phyloP scores from a whole-genome alignment of 495 filamentous ascomycete genomes.

The Trichoderma virens region DNA sequence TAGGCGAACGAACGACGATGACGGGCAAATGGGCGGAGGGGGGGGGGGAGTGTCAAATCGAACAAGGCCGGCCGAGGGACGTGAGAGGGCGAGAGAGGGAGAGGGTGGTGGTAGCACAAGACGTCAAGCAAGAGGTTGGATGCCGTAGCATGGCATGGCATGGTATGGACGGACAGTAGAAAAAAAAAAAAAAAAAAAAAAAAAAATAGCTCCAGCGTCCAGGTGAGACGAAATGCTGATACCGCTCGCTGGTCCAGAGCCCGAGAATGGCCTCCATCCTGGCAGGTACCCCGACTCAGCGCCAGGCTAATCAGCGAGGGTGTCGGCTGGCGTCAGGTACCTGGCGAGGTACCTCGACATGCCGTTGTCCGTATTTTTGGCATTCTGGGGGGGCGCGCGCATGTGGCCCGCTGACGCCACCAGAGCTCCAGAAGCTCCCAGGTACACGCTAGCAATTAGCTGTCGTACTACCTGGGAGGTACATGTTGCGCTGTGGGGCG shows the following conservation, averaged over 20 bases:
- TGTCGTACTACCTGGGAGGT: not conserved
- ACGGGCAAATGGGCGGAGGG: not conserved
- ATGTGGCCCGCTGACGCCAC: slow-evolving; percentile 4
- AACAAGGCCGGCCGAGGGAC: not conserved
- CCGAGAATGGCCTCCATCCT: not conserved
- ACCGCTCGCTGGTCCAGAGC: not conserved
- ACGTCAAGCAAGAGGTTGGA: not conserved
- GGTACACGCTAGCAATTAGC: not conserved
- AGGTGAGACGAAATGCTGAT: slow-evolving; percentile 4
- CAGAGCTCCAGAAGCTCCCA: not conserved
- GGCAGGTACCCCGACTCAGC: not conserved
- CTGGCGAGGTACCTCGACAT: no score
- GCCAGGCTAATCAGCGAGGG: slow-evolving; percentile 2
- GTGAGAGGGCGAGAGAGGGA: not conserved
- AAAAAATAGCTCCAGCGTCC: not conserved
- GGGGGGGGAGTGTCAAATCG: not conserved
- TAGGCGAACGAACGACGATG: not conserved
- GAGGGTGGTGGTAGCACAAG: slow-evolving; percentile 3
- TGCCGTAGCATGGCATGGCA: no score
- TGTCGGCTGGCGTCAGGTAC: slow-evolving; percentile 6
- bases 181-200: not conserved
- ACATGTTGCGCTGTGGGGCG: not conserved
- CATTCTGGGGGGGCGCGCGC: not conserved
- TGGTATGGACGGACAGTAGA: no score
- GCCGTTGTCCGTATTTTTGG: slow-evolving; percentile 5